Base-by-base conservation (phyloP, 2,329 filamentous ascomycete genomes). In the Nakataea oryzae region DNA sequence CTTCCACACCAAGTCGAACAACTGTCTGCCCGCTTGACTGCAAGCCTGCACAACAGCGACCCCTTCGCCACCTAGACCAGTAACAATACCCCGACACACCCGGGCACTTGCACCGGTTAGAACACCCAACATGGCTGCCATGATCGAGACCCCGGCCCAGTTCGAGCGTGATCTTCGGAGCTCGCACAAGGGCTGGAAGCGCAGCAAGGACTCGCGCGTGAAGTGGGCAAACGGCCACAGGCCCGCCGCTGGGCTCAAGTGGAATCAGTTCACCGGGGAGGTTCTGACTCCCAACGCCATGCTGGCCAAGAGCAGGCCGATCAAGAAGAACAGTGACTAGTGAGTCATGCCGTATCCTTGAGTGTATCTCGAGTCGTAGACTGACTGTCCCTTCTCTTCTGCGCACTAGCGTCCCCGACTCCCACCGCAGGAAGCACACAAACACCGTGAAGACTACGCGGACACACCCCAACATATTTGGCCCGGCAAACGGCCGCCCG, bases 141-240 rank as follows among this genome's bases (percentile, higher is more conserved):
- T 62, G 24, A 63, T 65, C 60, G 67, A 70, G 30, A 62, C 63
- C 21, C 64, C 67, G 6, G 61, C 65, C 50, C 69, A 73, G 64
- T 70, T 66, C 64, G 71, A 75, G 65, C 76, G 77, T 63, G 78
- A 80, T 67, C 67, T 80, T 50, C 78, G 78, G 70, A 74, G 76
- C 69, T 72, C 70, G 60, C 69, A 73, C 64, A 74, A 74, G 63
- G 76, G 77, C 67, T 73, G 70, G 66, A 79, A 79, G 71, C 75
- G 78, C 62, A 66, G 65, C 69, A 79, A 79, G 70, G 75, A 79
- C 66, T 72, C 72, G 5, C 66, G 64, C 26, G 66, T 69, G 62
- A 79, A 80, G 68, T 80, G 78, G 78, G 70, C 73, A 11, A 69
- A 72, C 17, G 77, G 78, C 62, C 63, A 65, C 28, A 73, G 74